Base-by-base conservation (phyloP, 495 filamentous ascomycete genomes). In the Penicillium canescens region DNA sequence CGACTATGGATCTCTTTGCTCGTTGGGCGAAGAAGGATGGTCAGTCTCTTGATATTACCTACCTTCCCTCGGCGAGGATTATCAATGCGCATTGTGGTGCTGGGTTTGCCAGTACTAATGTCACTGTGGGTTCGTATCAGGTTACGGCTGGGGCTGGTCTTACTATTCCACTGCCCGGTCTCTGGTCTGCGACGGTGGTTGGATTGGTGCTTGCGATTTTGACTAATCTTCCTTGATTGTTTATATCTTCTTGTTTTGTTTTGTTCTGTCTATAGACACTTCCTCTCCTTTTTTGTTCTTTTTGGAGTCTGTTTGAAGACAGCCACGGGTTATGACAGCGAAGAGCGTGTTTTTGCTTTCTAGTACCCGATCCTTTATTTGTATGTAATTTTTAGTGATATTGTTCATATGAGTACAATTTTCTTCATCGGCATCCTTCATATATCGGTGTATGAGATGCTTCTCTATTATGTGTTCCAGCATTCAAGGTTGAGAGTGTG, bases 1-100 rank as follows among this genome's bases (percentile, higher is more conserved):
- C 85, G 35, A 89, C 86, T 0, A 90, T 95, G 86, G 73, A 72
- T 14, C 66, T 90, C 36, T 93, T 86, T 58, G 78, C 83, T 38
- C 55, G 72, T 0, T 85, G 81, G 46, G 83, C 86, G 1, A 71
- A 74, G n/a, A 78, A 86, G 46, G 71, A 82, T 38, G 76, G 63
- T 2, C 83, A 85, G 56, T 73, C 80, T 4, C 71, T 93, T 20
- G 74, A 69, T 36, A 51, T 67, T 10, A 83, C 80, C 4, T 94
- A 93, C 67, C 63, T 79, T 4, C 50, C 69, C 4, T 85, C 90
- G 0, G 89, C 89, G 0, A 63, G 78, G 61, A 78, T 82, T 41
- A 75, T 94, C 37, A 86, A 93, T 63, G 47, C 75, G 10, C 70
- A 79, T 10, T 92, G 89, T 63, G 88, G 88, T 0, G 72, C 76